A percentile compares a stretch with the other conserved stretches of the same genome.
phyloP scores from a whole-genome alignment of 2,329 filamentous ascomycete genomes.

The Leptoxyphium fumago region DNA sequence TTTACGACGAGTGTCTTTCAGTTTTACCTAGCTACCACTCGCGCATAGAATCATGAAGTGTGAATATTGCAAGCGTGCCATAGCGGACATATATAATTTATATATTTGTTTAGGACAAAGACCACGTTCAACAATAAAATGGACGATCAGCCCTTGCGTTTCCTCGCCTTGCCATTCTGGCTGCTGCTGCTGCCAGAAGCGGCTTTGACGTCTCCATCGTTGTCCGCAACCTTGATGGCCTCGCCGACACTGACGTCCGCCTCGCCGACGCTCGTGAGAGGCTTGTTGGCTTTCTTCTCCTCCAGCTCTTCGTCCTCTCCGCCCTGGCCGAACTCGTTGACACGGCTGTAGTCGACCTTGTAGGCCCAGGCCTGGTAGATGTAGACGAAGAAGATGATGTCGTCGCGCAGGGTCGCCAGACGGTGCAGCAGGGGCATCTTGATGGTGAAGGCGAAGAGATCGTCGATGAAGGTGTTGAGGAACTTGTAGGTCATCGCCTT shows the following conservation, averaged over 20 bases:
- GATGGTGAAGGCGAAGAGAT: constrained; percentile 96
- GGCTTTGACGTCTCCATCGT: not conserved
- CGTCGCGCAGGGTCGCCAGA: constrained; percentile 80
- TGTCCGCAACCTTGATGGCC: not conserved
- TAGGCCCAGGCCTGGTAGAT: constrained; percentile 90
- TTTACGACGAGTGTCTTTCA: too few relatives aligned
- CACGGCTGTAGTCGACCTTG: constrained; percentile 74
- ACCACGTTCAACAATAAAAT: too few relatives aligned
- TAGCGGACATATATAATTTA: too few relatives aligned
- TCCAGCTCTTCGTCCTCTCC: constrained; percentile 69
- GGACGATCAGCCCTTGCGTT: not conserved
- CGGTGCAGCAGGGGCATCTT: constrained; percentile 96
- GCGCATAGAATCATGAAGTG: too few relatives aligned
- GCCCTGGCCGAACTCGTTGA: constrained; percentile 97
- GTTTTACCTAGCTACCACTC: too few relatives aligned
- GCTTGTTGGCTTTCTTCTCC: constrained; percentile 31
- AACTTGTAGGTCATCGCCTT: constrained; percentile 98
- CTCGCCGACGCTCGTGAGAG: constrained; percentile 20
- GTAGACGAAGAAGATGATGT: constrained; percentile 97
- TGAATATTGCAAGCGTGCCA: too few relatives aligned
- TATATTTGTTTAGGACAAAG: too few relatives aligned
- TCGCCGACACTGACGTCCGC: constrained; percentile 9
- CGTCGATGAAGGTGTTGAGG: constrained; percentile 96
- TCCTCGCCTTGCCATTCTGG: not conserved
- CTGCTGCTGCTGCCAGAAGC: not conserved